These are phyloP conservation scores for Malassezia yamatoensis DNA, from an alignment of 1,284 basidiomycete species.

Conservation along the genomic window DNA sequence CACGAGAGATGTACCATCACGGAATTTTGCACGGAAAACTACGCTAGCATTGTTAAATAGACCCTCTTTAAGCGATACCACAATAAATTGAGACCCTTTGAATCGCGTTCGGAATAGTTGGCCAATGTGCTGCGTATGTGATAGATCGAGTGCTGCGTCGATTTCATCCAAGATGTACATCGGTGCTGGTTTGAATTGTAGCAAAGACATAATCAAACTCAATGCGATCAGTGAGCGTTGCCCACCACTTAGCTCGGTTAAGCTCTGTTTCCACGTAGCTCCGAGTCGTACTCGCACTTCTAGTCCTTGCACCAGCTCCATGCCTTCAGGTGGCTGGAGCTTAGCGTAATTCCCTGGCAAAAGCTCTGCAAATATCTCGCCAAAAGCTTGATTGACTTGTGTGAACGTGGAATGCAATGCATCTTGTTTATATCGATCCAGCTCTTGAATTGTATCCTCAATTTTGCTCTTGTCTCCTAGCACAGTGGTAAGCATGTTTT, in stretches of 20 bases:
- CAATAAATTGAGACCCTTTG: slow-evolving; percentile 94
- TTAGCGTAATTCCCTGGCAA: slow-evolving; percentile 94
- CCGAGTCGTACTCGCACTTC: slow-evolving; percentile 95
- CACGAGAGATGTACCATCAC: slow-evolving; percentile 82
- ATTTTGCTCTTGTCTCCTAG: slow-evolving; percentile 92
- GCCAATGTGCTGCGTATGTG: slow-evolving; percentile 90
- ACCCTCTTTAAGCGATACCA: slow-evolving; percentile 92
- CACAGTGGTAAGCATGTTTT: slow-evolving; percentile 80
- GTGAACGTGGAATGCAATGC: slow-evolving; percentile 88
- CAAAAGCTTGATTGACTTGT: slow-evolving; percentile 87
- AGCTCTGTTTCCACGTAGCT: slow-evolving; percentile 87
- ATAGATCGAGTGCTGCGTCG: slow-evolving; percentile 87
- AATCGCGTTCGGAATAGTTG: slow-evolving; percentile 93
- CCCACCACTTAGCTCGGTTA: slow-evolving; percentile 93
- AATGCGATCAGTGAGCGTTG: slow-evolving; percentile 93
- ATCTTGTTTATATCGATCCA: slow-evolving; percentile 88
- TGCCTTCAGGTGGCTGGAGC: slow-evolving; percentile 81
- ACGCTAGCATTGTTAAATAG: slow-evolving; percentile 93
- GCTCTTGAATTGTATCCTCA: slow-evolving; percentile 80
- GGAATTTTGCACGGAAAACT: slow-evolving; percentile 79
- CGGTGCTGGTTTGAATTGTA: slow-evolving; percentile 98
- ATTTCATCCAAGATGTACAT: slow-evolving; percentile 99
- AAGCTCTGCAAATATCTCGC: slow-evolving; percentile 88
- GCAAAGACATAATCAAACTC: slow-evolving; percentile 90
- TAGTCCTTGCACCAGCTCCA: slow-evolving; percentile 84